Evolutionary conservation across 306 rosid species (phyloP).

Genomic region (Amphicarpaea edgeworthii): DNA sequence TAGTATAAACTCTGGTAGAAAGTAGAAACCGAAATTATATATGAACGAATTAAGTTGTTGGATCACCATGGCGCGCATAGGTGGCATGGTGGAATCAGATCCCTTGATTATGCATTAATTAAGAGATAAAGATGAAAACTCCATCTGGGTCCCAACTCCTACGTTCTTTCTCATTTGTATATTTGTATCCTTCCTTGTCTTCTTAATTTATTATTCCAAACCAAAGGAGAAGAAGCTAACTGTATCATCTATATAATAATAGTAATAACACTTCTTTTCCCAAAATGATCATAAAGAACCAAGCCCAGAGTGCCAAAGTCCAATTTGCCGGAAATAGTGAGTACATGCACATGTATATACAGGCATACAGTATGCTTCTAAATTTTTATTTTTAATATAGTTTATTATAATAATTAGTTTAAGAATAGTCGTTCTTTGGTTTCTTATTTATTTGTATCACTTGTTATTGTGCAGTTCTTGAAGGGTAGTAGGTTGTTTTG

Average conservation of each 20-base stretch:
- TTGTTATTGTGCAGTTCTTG: not conserved
- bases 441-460: not conserved
- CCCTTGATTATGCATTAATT: not conserved
- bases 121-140: conserved; percentile 17
- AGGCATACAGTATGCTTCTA: not conserved
- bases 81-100: conserved; percentile 1
- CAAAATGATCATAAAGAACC: not conserved
- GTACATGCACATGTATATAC: not conserved
- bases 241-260: not conserved
- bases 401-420: not conserved
- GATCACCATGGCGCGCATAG: not conserved
- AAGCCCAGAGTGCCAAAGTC: not conserved
- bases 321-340: not conserved
- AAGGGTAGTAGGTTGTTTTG: not conserved
- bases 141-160: not conserved
- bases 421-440: not conserved
- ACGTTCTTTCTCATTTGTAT: not conserved
- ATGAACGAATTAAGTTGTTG: not conserved
- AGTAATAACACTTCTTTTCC: not conserved
- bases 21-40: not conserved
- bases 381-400: not conserved
- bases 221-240: not conserved
- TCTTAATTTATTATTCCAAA: too few relatives aligned
- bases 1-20: not conserved
- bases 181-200: not conserved